Base-by-base conservation (phyloP, 495 filamentous ascomycete species). In the Aspergillus carlsbadensis region DNA sequence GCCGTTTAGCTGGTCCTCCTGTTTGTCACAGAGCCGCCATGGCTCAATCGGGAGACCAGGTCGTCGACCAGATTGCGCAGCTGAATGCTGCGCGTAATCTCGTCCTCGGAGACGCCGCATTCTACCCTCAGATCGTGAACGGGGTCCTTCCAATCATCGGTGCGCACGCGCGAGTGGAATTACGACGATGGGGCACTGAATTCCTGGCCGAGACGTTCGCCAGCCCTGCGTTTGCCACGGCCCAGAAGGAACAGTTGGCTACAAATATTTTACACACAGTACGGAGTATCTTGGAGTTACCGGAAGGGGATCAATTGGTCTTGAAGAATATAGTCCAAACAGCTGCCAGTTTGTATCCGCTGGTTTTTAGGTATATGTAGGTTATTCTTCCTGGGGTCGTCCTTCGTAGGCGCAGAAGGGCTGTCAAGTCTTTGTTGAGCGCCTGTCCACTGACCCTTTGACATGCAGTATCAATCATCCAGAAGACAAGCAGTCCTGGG, bases 171-270 rank as follows among this genome's bases (percentile, higher is more conserved):
- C 78, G 78, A 37, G 70, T 96, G 17, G 90, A 96, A 70, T 73
- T 97, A 61, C 87, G 90, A 70, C 79, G 92, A 86, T 99, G 95
- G 95, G 95, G 92, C 20, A 85, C 92, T 20, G 91, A 97, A 22
- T 99, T 99, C 69, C 78, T 99, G 35, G 93, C 95, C 36, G 94
- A 99, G 77, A 90, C 92, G 4, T 96, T 99, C 72, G 86, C 95
- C 17, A 92, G 87, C 41, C 94, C 94, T 13, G 82, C 85, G 33
- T 77, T 98, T 61, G 69, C 82, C 52, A 72, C 76, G 33, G 75
- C 82, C 47, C 85, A 88, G 70, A 98, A 97, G 78, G 87, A 87
- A 72, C 81, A 84, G 56, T 66, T 96, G 57, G 82, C 84, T 46
- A 72, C 90, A 54, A 72, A 75, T 24, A 88, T 92, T 52, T 67